phyloP scores from a whole-genome alignment of 2,329 filamentous ascomycete genomes.

The Fusarium azukiicola region DNA sequence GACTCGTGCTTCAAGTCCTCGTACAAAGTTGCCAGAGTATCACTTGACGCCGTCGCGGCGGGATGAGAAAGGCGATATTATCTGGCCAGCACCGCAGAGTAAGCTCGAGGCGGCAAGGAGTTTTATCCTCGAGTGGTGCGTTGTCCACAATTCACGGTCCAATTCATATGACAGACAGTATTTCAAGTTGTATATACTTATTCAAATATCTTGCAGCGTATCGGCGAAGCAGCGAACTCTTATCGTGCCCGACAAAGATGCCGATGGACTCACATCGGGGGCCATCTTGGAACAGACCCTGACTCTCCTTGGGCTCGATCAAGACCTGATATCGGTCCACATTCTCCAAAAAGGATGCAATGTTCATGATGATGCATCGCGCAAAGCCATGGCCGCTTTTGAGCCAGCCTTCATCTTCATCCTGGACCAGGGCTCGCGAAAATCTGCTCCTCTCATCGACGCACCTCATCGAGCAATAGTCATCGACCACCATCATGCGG shows the following conservation, averaged over 20 bases:
- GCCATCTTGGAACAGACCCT: slow-evolving; percentile 81
- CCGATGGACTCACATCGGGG: slow-evolving; percentile 83
- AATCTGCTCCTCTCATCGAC: slow-evolving; percentile 75
- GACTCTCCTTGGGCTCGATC: slow-evolving; percentile 76
- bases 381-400: slow-evolving; percentile 71
- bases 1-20: background rate
- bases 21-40: slow-evolving; percentile 29
- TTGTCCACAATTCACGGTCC: background rate
- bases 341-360: slow-evolving; percentile 79
- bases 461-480: slow-evolving; percentile 73
- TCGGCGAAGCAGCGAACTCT: slow-evolving; percentile 67
- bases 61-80: slow-evolving; percentile 68
- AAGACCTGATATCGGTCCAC: slow-evolving; percentile 76
- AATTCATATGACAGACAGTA: background rate
- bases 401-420: slow-evolving; percentile 80
- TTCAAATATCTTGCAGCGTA: slow-evolving; percentile 35
- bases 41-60: slow-evolving; percentile 37
- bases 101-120: slow-evolving; percentile 76
- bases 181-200: background rate
- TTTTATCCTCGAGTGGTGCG: slow-evolving; percentile 80
- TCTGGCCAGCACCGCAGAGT: slow-evolving; percentile 81
- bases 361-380: slow-evolving; percentile 76
- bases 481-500: slow-evolving; percentile 83
- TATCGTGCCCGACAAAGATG: slow-evolving; percentile 85
- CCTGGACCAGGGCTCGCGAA: slow-evolving; percentile 82